Percentiles rank a stretch among this genome's conserved stretches.
Conservation (phyloP, 2,329 filamentous ascomycete genomes). For the Rhynchosporium agropyri region DNA sequence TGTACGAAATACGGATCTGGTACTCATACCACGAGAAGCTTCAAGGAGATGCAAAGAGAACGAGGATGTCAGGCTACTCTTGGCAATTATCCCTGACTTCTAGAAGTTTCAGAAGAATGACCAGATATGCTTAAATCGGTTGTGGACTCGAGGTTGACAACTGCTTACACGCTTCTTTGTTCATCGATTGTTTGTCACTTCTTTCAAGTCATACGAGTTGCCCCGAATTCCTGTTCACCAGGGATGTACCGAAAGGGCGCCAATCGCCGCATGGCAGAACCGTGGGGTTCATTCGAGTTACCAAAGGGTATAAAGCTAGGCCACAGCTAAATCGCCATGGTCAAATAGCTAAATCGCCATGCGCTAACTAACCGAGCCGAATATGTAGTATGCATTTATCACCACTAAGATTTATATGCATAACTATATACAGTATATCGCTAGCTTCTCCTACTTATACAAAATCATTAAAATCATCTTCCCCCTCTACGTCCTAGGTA, state of each 20-base stretch:
- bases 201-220: background rate
- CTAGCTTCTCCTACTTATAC: too few relatives aligned
- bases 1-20: background rate
- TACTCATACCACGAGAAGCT: too few relatives aligned
- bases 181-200: background rate
- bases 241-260: slow-evolving; percentile 3
- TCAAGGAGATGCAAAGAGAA: background rate
- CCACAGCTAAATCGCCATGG: too few relatives aligned
- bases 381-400: too few relatives aligned
- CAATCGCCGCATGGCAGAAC: slow-evolving; percentile 5
- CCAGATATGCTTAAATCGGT: slow-evolving; percentile 10
- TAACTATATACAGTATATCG: too few relatives aligned
- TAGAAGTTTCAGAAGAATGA: background rate
- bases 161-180: background rate
- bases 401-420: too few relatives aligned
- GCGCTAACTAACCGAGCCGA: too few relatives aligned
- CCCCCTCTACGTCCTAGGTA: too few relatives aligned
- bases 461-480: too few relatives aligned
- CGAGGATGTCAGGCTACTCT: background rate
- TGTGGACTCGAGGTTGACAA: too few relatives aligned
- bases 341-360: too few relatives aligned
- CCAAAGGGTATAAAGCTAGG: background rate
- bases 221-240: slow-evolving; percentile 8
- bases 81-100: background rate
- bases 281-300: slow-evolving; percentile 5